Evolutionary conservation across 2,329 filamentous ascomycete species (phyloP).

Genomic region (Sporothrix dimorphospora): DNA sequence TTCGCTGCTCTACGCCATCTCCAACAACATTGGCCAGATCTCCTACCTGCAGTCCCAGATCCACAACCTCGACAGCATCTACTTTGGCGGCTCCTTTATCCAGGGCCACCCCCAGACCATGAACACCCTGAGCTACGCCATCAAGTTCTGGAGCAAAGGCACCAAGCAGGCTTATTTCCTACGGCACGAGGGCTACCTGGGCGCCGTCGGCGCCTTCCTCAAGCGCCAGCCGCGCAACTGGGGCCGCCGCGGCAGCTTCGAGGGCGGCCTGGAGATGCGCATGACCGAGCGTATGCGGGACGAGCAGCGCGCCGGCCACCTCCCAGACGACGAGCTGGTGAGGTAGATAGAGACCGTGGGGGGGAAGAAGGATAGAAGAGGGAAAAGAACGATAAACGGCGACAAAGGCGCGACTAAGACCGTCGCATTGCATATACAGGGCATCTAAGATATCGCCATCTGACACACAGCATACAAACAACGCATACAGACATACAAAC

Average conservation of each 20-base stretch:
- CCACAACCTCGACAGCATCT: conserved; percentile 87
- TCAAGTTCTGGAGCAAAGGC: conserved; percentile 94
- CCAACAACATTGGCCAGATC: conserved; percentile 98
- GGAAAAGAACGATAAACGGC: no score
- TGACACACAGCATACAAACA: neutral
- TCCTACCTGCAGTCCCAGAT: conserved; percentile 97
- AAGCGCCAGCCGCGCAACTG: conserved; percentile 89
- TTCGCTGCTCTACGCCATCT: conserved; percentile 90
- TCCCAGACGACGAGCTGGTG: neutral
- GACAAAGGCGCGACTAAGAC: neutral
- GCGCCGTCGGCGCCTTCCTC: conserved; percentile 90
- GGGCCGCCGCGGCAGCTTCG: conserved; percentile 80
- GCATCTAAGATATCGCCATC: neutral
- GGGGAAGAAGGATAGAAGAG: neutral
- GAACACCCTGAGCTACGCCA: conserved; percentile 94
- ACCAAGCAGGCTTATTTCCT: conserved; percentile 95
- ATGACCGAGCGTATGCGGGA: conserved; percentile 28
- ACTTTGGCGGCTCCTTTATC: conserved; percentile 97
- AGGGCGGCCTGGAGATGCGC: conserved; percentile 46
- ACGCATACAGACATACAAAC: neutral
- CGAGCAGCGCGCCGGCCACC: neutral
- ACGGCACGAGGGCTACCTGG: conserved; percentile 92
- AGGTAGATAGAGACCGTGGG: neutral
- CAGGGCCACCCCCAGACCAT: conserved; percentile 96
- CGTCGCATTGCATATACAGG: neutral